These are phyloP conservation scores for Barnettozyma populi DNA, from an alignment of 805 yeast genomes.

Conservation along the genomic window DNA sequence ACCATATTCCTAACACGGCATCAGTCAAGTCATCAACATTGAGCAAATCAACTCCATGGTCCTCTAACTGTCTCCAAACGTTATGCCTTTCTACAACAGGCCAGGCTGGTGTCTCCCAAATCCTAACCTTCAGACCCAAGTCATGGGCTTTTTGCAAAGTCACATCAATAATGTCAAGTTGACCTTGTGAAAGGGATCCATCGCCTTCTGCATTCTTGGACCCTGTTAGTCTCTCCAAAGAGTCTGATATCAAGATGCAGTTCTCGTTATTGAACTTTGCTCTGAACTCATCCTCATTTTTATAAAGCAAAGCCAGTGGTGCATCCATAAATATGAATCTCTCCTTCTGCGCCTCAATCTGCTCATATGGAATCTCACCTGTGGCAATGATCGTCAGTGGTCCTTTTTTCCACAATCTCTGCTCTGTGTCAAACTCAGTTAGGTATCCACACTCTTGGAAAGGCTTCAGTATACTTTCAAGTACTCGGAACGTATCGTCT, in stretches of 20 bases:
- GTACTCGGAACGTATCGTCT: conserved; percentile 37
- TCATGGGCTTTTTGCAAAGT: conserved; percentile 38
- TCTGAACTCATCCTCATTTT: conserved; percentile 5
- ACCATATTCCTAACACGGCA: conserved; percentile 22
- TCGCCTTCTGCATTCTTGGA: conserved; percentile 5
- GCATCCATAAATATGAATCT: conserved; percentile 34
- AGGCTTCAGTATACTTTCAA: conserved; percentile 41
- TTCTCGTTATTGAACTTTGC: conserved; percentile 13
- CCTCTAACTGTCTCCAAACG: conserved; percentile 45
- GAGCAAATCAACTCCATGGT: conserved; percentile 48
- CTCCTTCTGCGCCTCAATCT: conserved; percentile 18
- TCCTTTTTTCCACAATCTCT: conserved; percentile 35
- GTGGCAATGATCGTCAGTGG: conserved; percentile 63
- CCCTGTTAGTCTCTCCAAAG: conserved; percentile 28
- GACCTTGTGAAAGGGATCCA: conserved; percentile 28
- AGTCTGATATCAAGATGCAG: conserved; percentile 39
- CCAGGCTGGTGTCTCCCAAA: conserved; percentile 74
- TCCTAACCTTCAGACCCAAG: conserved; percentile 47
- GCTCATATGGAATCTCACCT: conserved; percentile 53
- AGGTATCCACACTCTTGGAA: conserved; percentile 45
- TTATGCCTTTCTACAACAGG: conserved; percentile 41
- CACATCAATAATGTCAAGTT: conserved; percentile 27
- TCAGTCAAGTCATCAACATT: conserved; percentile 56
- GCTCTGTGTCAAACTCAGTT: conserved; percentile 38
- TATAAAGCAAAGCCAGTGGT: conserved; percentile 26